Evolutionary conservation across 1,139 yeast species (phyloP).

Genomic region (Diutina catenulata): DNA sequence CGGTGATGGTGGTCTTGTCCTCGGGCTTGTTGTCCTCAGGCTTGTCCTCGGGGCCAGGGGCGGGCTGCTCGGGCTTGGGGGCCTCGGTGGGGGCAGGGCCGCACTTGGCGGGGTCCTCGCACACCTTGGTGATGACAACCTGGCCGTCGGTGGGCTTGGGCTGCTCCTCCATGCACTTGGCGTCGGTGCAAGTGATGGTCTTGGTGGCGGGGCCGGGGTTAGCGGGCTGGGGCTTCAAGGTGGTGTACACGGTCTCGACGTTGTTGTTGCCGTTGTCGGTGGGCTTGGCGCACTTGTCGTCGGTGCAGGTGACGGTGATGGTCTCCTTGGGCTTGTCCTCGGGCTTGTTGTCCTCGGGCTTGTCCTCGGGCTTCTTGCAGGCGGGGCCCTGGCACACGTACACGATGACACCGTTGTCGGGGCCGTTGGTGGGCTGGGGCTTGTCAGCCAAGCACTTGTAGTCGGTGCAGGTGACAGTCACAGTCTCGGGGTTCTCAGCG

Average conservation of each 20-base stretch:
- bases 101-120: neutral
- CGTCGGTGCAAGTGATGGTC: slow-evolving; percentile 1
- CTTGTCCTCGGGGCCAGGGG: neutral
- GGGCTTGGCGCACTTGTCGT: no score
- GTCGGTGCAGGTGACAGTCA: slow-evolving; percentile 4
- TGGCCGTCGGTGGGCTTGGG: slow-evolving; percentile 1
- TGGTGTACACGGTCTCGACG: slow-evolving; percentile 5
- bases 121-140: no score
- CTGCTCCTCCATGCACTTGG: slow-evolving; percentile 2
- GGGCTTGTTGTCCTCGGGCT: neutral
- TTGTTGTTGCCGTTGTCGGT: neutral
- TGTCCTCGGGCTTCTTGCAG: slow-evolving; percentile 1
- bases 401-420: neutral
- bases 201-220: neutral
- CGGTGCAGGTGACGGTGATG: no score
- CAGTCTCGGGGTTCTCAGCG: no score
- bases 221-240: neutral
- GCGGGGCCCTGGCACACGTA: neutral
- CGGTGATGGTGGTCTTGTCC: neutral
- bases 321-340: neutral
- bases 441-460: slow-evolving; percentile 3
- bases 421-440: neutral
- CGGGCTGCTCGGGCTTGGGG: neutral
- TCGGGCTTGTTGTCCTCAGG: neutral
- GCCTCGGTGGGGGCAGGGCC: neutral